Evolutionary conservation across 371 early-diverging fungal genomes (phyloP).

Genomic region (Blakeslea trispora): DNA sequence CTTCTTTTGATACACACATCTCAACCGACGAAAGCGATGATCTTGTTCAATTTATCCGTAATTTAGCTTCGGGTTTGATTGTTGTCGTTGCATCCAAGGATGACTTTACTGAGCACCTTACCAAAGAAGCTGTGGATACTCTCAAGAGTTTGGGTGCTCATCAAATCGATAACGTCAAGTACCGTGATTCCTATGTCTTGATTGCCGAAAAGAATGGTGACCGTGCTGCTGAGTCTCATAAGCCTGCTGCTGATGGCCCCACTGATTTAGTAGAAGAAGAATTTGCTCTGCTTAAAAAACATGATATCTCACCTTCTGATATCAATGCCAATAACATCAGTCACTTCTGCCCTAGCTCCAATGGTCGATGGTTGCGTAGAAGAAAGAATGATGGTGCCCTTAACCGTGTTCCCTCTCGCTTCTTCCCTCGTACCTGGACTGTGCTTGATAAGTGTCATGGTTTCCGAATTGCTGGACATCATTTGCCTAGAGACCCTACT

Average conservation of each 20-base stretch:
- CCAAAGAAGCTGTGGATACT: constrained; percentile 56
- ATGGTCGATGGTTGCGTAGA: constrained; percentile 78
- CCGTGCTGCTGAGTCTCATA: constrained; percentile 42
- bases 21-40: constrained; percentile 71
- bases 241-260: constrained; percentile 50
- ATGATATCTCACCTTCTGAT: constrained; percentile 27
- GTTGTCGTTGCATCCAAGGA: constrained; percentile 73
- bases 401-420: constrained; percentile 77
- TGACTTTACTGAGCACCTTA: constrained; percentile 70
- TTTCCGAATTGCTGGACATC: constrained; percentile 55
- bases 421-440: constrained; percentile 80
- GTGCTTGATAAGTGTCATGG: constrained; percentile 64
- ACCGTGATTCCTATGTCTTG: constrained; percentile 83
- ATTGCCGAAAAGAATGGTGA: constrained; percentile 64
- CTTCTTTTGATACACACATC: constrained; percentile 78
- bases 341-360: constrained; percentile 61
- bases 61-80: constrained; percentile 63
- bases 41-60: constrained; percentile 67
- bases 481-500: constrained; percentile 79
- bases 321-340: constrained; percentile 42
- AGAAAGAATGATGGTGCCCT: constrained; percentile 86
- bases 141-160: constrained; percentile 66
- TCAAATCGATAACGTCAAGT: constrained; percentile 55
- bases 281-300: constrained; percentile 35
- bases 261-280: constrained; percentile 49